Base-by-base conservation (phyloP, 129 eudicot genomes). In the Flaveria trinervia region DNA sequence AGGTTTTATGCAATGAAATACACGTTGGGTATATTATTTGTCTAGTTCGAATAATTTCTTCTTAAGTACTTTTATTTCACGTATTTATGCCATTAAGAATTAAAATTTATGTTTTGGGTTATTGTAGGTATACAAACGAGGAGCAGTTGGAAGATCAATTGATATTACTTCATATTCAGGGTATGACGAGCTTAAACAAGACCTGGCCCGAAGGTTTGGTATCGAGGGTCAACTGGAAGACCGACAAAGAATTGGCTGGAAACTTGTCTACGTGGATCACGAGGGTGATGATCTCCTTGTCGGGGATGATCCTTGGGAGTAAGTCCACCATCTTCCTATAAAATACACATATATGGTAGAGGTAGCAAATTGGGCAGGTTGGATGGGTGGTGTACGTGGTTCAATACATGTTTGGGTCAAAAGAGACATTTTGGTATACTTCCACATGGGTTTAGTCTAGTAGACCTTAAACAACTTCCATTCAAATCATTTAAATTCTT, bases 271-370 rank as follows among this genome's bases (percentile, higher is more conserved):
- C 33, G 97, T 88, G 79, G 98, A 93, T 84, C 96, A 90, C 30
- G 98, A 93, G 83, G 87, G 79, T 46, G 98, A 93, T 78, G 97
- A 88, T 67, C 84, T 93, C 81, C 92, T 93, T 28, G 97, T 93
- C 28, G 98, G 98, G 1, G 98, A 93, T 83, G 98, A 93, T 76
- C 98, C 98, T 65, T 93, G 98, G 98, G 98, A 93, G 98, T 93
- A 89, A 68, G 98, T 88, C 50, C 48, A 45, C 13, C 1, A 61
- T 78, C n/a, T 69, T 41, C 52, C 61, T 16, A 7, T 23, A 22
- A 44, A 52, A 52, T 18, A 52, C 22, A 56, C 28, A 56, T 18
- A 56, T 20, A 51, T 14, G n/a, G 9, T 51, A 54, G 20, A 15
- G 60, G 60, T 54, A 15, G 23, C 60, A 54, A 54, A 15, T 54